Conservation (phyloP, 2,329 filamentous ascomycete genomes). For the Trichoderma sp. region DNA sequence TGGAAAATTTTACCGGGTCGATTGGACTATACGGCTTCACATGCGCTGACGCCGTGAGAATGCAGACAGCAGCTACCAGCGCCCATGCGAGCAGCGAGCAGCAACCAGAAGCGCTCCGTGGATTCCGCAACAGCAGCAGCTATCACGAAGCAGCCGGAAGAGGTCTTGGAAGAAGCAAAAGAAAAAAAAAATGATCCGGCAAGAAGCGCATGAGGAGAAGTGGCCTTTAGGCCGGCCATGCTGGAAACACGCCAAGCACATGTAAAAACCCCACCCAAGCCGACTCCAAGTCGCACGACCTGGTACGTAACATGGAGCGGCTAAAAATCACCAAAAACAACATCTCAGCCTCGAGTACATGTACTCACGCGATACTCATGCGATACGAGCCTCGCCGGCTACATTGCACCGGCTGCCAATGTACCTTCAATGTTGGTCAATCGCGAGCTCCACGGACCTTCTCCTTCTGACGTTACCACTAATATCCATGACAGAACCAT, state of each 20-base stretch:
- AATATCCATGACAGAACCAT: neutral
- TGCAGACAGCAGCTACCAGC: neutral
- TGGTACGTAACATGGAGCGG: constrained; percentile 14
- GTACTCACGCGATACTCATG: too few species aligned
- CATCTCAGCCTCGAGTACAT: neutral
- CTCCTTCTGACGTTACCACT: constrained; percentile 16
- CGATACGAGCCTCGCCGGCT: neutral
- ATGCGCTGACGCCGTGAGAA: neutral
- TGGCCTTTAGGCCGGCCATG: neutral
- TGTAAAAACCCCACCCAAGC: constrained; percentile 6
- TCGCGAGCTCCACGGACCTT: constrained; percentile 1
- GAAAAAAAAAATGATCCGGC: neutral
- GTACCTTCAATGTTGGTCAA: constrained; percentile 7
- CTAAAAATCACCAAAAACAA: neutral
- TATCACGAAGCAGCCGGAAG: neutral
- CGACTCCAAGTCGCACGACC: constrained; percentile 13
- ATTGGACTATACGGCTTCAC: constrained; percentile 1
- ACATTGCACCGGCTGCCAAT: neutral
- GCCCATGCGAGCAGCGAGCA: constrained; percentile 9
- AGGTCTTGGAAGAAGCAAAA: neutral
- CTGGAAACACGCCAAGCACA: neutral
- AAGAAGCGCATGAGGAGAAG: constrained; percentile 1
- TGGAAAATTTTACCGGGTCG: neutral
- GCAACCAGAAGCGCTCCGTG: neutral
- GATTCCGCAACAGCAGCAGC: neutral